Base-by-base conservation (phyloP, 352 stramenopile genomes). In the Phytophthora meadii region DNA sequence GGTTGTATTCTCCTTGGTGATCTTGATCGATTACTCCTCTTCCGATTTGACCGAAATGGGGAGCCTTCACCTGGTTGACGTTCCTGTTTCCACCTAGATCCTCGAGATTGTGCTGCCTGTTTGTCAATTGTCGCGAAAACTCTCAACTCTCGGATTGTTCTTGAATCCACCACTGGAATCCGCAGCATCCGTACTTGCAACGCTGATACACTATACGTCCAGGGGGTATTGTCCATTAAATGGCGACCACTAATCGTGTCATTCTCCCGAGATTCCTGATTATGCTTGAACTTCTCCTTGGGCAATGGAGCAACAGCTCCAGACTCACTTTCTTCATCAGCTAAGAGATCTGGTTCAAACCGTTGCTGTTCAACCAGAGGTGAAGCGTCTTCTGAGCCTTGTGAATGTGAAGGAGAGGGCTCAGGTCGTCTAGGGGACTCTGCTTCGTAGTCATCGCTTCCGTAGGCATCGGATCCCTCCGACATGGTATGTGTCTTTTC, bases 81-180 rank as follows among this genome's bases (percentile, higher is more conserved):
- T 34, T 89, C 79, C 22, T 81, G 69, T 49, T 82, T 87, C 82
- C 82, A 89, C 3, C 50, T 63, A 0, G 82, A 88, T 0, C 79
- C 79, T 17, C 61, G 74, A 2, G 81, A 84, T 54, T 91, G 82
- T 37, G 65, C 64, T 19, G 77, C 57, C 51, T 84, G 79, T 49
- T 82, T 86, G 63, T 87, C 79, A 4, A 91, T 42, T 22, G 61
- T 67, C 0, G 74, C 77, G 60, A 89, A 91, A 30, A 91, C 73
- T 5, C 79, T 68, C n/a, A 91, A 61, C 40, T 89, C 78, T 14
- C 71, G 74, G 24, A 91, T 77, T 10, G 45, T 50, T n/a, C 46
- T 30, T 1, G 73, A 76, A 40, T 71, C 54, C 3, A 30, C 34
- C 8, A 85, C 50, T 9, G 82, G 80, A 28, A 91, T 72, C 17